Evolutionary conservation across 768 basidiomycete genomes (phyloP).

Genomic region (Antrodiella citrinella): DNA sequence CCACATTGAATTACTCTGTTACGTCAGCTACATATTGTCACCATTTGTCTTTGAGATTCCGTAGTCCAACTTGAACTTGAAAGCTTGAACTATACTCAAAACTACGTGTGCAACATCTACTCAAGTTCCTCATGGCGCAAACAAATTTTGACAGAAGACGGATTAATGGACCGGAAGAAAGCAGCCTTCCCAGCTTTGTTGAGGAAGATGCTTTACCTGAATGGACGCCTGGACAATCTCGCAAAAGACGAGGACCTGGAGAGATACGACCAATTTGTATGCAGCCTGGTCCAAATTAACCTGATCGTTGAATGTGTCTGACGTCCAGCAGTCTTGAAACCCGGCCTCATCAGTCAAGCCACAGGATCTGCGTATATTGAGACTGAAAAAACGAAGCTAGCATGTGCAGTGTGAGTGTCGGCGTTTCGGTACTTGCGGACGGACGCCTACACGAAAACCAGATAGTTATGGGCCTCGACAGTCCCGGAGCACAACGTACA

Average conservation of each 20-base stretch:
- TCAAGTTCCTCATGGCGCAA: conserved; percentile 32
- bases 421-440: conserved; percentile 10
- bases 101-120: too few species aligned
- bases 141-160: conserved; percentile 75
- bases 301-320: conserved; percentile 6
- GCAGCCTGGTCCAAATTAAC: too few species aligned
- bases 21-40: neutral
- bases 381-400: conserved; percentile 84
- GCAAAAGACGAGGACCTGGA: conserved; percentile 42
- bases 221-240: conserved; percentile 30
- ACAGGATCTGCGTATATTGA: conserved; percentile 98
- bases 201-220: conserved; percentile 23
- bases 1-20: too few species aligned
- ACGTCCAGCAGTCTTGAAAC: conserved; percentile 83
- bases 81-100: too few species aligned
- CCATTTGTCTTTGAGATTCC: neutral
- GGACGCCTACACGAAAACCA: neutral
- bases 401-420: conserved; percentile 85
- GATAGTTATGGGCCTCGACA: conserved; percentile 79
- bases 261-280: conserved; percentile 87
- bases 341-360: conserved; percentile 86
- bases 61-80: too few species aligned
- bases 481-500: conserved; percentile 72
- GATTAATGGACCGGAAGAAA: conserved; percentile 86
- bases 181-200: conserved; percentile 55